Evolutionary conservation across 1,284 basidiomycete species (phyloP).

Genomic region (Naganishia albida): DNA sequence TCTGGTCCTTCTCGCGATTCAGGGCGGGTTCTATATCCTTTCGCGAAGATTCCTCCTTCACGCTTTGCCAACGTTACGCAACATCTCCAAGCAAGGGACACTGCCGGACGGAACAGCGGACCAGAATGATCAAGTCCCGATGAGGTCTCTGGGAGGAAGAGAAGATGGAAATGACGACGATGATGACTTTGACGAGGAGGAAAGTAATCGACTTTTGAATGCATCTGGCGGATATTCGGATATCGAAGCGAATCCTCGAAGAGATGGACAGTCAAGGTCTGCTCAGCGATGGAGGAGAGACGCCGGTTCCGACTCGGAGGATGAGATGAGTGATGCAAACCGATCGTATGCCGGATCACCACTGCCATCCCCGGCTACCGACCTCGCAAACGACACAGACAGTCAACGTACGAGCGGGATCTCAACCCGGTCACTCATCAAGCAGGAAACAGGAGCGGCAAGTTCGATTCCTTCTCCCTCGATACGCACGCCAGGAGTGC

Average conservation of each 20-base stretch:
- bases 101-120: background rate
- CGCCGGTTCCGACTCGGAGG: slow-evolving; percentile 14
- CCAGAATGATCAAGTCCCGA: background rate
- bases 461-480: background rate
- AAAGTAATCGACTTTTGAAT: slow-evolving; percentile 26
- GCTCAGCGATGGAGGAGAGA: slow-evolving; percentile 6
- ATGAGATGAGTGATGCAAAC: slow-evolving; percentile 6
- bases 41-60: slow-evolving; percentile 48
- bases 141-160: background rate
- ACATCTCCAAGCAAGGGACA: slow-evolving; percentile 41
- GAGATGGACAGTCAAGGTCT: background rate
- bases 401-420: background rate
- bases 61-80: slow-evolving; percentile 48
- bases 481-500: slow-evolving; percentile 20
- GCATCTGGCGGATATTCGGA: slow-evolving; percentile 29
- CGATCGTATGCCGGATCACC: slow-evolving; percentile 19
- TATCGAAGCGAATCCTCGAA: slow-evolving; percentile 6
- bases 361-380: slow-evolving; percentile 1
- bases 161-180: background rate
- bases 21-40: slow-evolving; percentile 47
- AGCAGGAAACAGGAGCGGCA: slow-evolving; percentile 13
- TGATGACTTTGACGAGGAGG: slow-evolving; percentile 17
- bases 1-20: slow-evolving; percentile 43
- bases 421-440: slow-evolving; percentile 1
- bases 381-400: background rate